Percentiles rank a stretch among this genome's conserved stretches.
Conservation (phyloP, 2,329 filamentous ascomycete species). For the Fusarium tjaetaba region DNA sequence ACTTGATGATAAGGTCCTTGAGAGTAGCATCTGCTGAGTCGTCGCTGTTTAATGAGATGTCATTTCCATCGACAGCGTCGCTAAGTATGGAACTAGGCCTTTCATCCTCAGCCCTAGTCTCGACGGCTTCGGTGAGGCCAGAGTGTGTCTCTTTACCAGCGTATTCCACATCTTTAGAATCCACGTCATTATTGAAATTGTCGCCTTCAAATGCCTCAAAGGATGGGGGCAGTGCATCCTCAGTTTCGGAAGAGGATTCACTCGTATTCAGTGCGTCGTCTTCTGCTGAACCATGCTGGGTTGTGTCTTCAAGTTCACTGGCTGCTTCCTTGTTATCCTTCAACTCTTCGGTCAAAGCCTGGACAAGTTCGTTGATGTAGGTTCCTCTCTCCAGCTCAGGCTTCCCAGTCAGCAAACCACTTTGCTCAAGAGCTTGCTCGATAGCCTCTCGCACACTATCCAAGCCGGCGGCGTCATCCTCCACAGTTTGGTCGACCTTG, state of each 20-base stretch:
- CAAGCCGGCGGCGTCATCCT: constrained; percentile 65
- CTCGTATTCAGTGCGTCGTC: background rate
- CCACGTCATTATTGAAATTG: background rate
- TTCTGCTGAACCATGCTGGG: constrained; percentile 5
- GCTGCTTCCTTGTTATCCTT: constrained; percentile 36
- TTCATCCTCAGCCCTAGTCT: background rate
- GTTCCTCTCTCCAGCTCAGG: constrained; percentile 57
- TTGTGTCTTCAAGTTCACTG: constrained; percentile 25
- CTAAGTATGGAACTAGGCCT: background rate
- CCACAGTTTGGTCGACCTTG: constrained; percentile 66
- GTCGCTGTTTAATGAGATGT: background rate
- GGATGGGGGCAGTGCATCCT: background rate
- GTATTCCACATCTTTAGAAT: background rate
- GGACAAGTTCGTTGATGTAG: constrained; percentile 62
- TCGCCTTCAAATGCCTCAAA: background rate
- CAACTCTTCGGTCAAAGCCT: constrained; percentile 55
- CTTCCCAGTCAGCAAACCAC: constrained; percentile 59
- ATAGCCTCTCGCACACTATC: constrained; percentile 64
- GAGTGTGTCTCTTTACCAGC: background rate
- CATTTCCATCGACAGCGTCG: background rate
- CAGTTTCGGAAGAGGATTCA: background rate
- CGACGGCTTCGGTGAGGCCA: background rate
- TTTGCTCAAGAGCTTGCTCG: constrained; percentile 64
- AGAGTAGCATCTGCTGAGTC: constrained; percentile 43
- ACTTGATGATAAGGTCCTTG: constrained; percentile 62